Conservation (phyloP, 169 alveolate genomes). For the Plasmodium inui region DNA sequence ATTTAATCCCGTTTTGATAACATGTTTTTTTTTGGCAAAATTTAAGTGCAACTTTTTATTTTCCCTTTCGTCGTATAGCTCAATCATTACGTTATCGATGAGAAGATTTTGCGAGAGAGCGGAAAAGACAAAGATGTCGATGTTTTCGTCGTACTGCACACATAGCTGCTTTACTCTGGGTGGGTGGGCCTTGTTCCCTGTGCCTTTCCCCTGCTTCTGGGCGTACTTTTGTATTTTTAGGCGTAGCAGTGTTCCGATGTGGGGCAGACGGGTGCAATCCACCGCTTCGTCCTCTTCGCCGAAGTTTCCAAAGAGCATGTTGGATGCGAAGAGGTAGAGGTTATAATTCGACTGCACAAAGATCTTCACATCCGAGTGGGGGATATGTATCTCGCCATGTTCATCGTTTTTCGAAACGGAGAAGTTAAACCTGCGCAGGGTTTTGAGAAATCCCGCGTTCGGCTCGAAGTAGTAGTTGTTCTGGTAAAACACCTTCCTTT, state of each 20-base stretch:
- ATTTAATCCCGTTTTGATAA: slow-evolving; percentile 40
- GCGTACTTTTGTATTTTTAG: background rate
- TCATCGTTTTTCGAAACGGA: slow-evolving; percentile 44
- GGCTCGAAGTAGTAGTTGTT: slow-evolving; percentile 37
- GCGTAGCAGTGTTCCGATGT: slow-evolving; percentile 34
- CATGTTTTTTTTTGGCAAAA: background rate
- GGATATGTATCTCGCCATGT: slow-evolving; percentile 25
- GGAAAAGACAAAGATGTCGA: slow-evolving; percentile 58
- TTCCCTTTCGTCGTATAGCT: slow-evolving; percentile 39
- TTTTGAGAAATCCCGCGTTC: slow-evolving; percentile 21
- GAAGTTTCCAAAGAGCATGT: slow-evolving; percentile 33
- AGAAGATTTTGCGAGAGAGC: slow-evolving; percentile 8
- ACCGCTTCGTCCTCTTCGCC: background rate
- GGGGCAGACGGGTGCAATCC: background rate
- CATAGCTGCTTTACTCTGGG: slow-evolving; percentile 34
- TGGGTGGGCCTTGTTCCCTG: background rate
- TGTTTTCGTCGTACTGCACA: slow-evolving; percentile 46
- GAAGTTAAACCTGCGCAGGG: slow-evolving; percentile 32
- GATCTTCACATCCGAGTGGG: slow-evolving; percentile 31
- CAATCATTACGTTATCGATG: slow-evolving; percentile 44
- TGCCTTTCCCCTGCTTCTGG: background rate
- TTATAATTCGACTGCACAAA: slow-evolving; percentile 49
- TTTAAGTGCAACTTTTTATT: slow-evolving; percentile 25
- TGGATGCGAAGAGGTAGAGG: slow-evolving; percentile 46
- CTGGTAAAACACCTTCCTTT: slow-evolving; percentile 30